phyloP scores from a whole-genome alignment of 148 eudicot species.

The Rhododendron griersonianum region DNA sequence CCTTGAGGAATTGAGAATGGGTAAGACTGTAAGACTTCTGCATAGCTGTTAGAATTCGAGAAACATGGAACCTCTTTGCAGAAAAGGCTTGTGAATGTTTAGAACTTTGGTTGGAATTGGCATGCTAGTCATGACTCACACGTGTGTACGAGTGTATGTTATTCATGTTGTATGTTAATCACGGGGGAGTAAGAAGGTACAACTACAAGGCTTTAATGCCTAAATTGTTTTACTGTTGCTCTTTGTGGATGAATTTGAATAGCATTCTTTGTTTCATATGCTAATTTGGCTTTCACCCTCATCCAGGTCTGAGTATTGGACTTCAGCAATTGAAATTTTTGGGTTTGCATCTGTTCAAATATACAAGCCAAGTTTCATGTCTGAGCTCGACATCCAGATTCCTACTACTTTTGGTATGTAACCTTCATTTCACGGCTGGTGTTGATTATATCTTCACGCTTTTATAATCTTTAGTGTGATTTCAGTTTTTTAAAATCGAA shows the following conservation, averaged over 20 bases:
- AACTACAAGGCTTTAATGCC: not conserved
- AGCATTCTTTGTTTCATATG: not conserved
- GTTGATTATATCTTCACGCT: not conserved
- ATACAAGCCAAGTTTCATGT: constrained; percentile 50
- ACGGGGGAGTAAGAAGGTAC: not conserved
- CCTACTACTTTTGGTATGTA: constrained; percentile 61
- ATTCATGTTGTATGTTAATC: not conserved
- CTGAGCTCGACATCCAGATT: constrained; percentile 56
- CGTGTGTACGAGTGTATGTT: not conserved
- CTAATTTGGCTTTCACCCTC: not conserved
- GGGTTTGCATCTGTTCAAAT: constrained; percentile 18
- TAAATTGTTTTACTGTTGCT: not conserved
- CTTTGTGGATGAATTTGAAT: not conserved
- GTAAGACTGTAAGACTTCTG: not conserved
- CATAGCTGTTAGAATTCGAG: not conserved
- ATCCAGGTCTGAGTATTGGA: constrained; percentile 41
- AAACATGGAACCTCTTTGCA: not conserved
- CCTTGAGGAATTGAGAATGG: too few relatives aligned
- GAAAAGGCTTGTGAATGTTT: not conserved
- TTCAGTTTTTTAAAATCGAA: not conserved
- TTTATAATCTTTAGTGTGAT: not conserved
- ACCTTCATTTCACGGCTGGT: not conserved
- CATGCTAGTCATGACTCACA: not conserved
- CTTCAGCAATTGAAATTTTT: constrained; percentile 13
- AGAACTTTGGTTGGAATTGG: not conserved